Percentiles rank a stretch among this genome's conserved stretches.
These are phyloP conservation scores for Ascochyta rabiei DNA, from an alignment of 2,329 filamentous ascomycete species.

Conservation along the genomic window DNA sequence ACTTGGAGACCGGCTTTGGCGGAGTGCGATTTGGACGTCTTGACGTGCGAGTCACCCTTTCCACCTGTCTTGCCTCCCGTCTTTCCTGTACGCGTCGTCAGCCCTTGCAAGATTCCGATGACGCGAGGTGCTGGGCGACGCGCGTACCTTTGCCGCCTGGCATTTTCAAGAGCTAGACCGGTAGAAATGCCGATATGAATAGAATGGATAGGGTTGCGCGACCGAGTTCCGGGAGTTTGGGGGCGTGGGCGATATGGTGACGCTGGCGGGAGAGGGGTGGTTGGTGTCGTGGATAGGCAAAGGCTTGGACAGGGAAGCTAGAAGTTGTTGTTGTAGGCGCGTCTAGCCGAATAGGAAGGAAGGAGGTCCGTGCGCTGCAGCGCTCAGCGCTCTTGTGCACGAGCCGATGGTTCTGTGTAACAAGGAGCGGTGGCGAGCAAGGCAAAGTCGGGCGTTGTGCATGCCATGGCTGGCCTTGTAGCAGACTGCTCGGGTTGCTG, in stretches of 20 bases:
- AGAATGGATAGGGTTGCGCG: constrained; percentile 40
- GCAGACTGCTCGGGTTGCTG: not conserved
- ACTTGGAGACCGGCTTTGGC: constrained; percentile 95
- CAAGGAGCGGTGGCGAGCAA: constrained; percentile 3
- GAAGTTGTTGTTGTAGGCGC: constrained; percentile 41
- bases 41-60: constrained; percentile 77
- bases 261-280: constrained; percentile 43
- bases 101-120: constrained; percentile 20
- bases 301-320: constrained; percentile 32
- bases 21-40: constrained; percentile 92
- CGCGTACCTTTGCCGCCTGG: constrained; percentile 93
- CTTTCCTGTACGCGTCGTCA: constrained; percentile 52
- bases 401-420: constrained; percentile 26
- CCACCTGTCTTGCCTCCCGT: constrained; percentile 87
- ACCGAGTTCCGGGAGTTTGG: constrained; percentile 33
- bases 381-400: constrained; percentile 17
- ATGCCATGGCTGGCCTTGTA: constrained; percentile 3
- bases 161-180: constrained; percentile 54
- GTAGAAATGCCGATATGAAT: constrained; percentile 30
- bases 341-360: constrained; percentile 36
- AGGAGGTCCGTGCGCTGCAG: constrained; percentile 27
- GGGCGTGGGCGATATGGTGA: constrained; percentile 37
- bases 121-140: constrained; percentile 33
- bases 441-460: not conserved
- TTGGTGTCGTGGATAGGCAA: constrained; percentile 31